phyloP scores from a whole-genome alignment of 2,329 filamentous ascomycete species.

The Geosmithia putterillii region DNA sequence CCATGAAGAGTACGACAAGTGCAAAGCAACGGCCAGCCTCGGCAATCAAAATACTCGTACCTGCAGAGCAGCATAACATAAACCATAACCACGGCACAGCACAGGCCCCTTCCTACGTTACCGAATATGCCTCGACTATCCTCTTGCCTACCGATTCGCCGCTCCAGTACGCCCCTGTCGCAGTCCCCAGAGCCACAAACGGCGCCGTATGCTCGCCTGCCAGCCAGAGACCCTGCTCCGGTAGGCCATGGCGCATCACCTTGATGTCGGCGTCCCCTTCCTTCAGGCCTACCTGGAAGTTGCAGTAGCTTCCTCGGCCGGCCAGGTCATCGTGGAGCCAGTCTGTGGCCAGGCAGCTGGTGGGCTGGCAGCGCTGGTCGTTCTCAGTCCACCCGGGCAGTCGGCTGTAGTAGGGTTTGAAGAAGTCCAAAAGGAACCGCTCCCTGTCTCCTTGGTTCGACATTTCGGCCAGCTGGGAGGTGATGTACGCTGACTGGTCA shows the following conservation, averaged over 20 bases:
- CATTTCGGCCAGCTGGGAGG: conserved; percentile 27
- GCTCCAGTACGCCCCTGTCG: conserved; percentile 85
- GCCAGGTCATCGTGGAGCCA: conserved; percentile 73
- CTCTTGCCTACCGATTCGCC: conserved; percentile 65
- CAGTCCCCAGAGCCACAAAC: conserved; percentile 79
- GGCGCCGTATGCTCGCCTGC: conserved; percentile 86
- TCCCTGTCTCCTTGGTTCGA: conserved; percentile 33
- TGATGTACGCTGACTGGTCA: conserved; percentile 44
- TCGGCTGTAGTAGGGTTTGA: conserved; percentile 65
- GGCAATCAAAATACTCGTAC: no score
- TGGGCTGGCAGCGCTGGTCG: conserved; percentile 47
- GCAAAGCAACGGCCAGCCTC: no score
- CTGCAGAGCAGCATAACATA: no score
- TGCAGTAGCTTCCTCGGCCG: conserved; percentile 72
- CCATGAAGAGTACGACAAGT: no score
- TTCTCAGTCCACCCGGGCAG: conserved; percentile 53
- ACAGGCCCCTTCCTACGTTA: conserved; percentile 14
- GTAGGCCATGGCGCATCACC: conserved; percentile 47
- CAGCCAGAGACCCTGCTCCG: conserved; percentile 64
- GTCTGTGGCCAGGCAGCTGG: conserved; percentile 53
- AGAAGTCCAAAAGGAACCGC: conserved; percentile 49
- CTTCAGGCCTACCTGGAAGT: conserved; percentile 67
- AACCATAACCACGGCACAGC: no score
- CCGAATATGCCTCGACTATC: conserved; percentile 40
- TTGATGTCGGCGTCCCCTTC: conserved; percentile 63